Evolutionary conservation across 768 basidiomycete genomes (phyloP).

Genomic region (Russula griseocarnosa): DNA sequence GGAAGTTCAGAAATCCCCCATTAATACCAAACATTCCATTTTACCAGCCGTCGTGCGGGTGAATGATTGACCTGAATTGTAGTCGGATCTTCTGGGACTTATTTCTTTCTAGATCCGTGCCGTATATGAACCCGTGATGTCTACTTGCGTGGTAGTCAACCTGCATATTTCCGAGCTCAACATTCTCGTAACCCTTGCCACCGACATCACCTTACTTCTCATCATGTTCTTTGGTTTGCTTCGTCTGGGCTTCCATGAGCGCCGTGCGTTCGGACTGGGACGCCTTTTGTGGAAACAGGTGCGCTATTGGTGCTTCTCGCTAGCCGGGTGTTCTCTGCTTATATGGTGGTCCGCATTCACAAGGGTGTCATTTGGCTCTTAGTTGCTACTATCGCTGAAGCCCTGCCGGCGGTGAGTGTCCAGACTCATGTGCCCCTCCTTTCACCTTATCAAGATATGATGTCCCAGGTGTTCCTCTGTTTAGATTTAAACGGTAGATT

Average conservation of each 20-base stretch:
- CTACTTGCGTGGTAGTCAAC: not conserved
- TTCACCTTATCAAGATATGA: not conserved
- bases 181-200: not conserved
- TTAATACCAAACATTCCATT: no score
- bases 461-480: not conserved
- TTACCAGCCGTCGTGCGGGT: no score
- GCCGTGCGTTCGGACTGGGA: not conserved
- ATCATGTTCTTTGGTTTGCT: not conserved
- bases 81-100: not conserved
- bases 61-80: no score
- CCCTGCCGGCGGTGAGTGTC: not conserved
- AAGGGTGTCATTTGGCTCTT: not conserved
- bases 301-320: not conserved
- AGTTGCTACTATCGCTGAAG: not conserved
- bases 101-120: not conserved
- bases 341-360: not conserved
- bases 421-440: no score
- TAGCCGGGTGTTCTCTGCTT: not conserved
- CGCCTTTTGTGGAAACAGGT: slow-evolving; percentile 5
- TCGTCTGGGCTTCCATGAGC: not conserved
- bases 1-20: not conserved
- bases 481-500: not conserved
- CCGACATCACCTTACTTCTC: not conserved
- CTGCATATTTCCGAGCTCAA: not conserved
- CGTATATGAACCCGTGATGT: not conserved